Evolutionary conservation across 2,329 filamentous ascomycete species (phyloP), one percentile per base, ranked within the genome.

Genomic region (Epichloe brachyelytri): DNA sequence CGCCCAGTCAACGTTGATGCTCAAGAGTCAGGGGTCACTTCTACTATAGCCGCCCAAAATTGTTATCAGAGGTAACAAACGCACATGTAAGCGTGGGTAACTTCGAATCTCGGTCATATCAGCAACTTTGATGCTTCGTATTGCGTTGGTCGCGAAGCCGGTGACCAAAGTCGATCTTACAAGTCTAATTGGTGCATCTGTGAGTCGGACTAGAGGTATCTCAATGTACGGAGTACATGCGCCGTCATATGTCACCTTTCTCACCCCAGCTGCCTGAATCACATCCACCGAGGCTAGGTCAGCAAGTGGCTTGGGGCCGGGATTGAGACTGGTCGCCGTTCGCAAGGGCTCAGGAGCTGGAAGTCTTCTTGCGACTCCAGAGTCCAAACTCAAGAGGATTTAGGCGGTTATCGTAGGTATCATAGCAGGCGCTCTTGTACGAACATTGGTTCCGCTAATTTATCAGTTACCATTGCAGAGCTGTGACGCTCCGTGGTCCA

Each of bases 281-380:
- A 52, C 51, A 54, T 51, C 51, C 43, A 48, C 46, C 43, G 22
- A 20, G 40, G 40, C 58, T 60, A 62, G 52, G 36, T 57, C 54
- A 22, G 48, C 53, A 59, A 59, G 51, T 48, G 56, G 60, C 50
- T 57, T 58, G 51, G 53, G 51, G 49, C 55, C 34, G 41, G 48
- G 44, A 54, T 49, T 54, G 22, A 26, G 22, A 26, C 22, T 26
- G 22, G 22, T 26, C 22, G 22, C 22, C 1, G 22, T 26, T 26
- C 22, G 22, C 22, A 26, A 26, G 22, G 22, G 22, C 22, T 26
- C 22, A 26, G 22, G 22, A 26, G 22, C 22, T 26, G 22, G 22
- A 26, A 26, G 22, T 26, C 22, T 26, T 26, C 22, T 26, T 26
- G 22, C 22, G 22, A 26, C 22, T 26, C 22, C 22, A 26, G 22